Percentiles rank a stretch among this genome's conserved stretches.
phyloP scores from a whole-genome alignment of 1,139 yeast species.

The Diutina siamensis region DNA sequence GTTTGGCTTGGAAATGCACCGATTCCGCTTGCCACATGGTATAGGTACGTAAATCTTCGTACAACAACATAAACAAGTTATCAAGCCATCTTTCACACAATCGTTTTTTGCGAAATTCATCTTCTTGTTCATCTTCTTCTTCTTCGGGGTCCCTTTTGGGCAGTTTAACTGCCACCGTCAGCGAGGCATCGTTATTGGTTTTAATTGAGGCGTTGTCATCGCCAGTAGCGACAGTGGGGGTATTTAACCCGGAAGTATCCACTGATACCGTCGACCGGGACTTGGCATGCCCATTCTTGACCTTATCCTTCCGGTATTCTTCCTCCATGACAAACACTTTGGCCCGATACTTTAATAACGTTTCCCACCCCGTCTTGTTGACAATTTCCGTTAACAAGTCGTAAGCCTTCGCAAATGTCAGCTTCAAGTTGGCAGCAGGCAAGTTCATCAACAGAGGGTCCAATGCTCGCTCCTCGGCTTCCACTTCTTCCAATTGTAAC shows the following conservation, averaged over 20 bases:
- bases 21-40: constrained; percentile 87
- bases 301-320: constrained; percentile 51
- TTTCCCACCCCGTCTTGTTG: constrained; percentile 77
- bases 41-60: constrained; percentile 79
- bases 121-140: neutral
- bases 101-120: constrained; percentile 56
- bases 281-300: constrained; percentile 8
- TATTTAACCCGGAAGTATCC: constrained; percentile 7
- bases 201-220: constrained; percentile 7
- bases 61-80: constrained; percentile 71
- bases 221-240: constrained; percentile 9
- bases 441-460: constrained; percentile 61
- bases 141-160: constrained; percentile 17
- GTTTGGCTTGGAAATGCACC: constrained; percentile 53
- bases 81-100: constrained; percentile 95
- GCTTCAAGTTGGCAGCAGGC: constrained; percentile 66
- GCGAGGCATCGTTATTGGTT: constrained; percentile 14
- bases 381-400: constrained; percentile 68
- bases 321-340: constrained; percentile 92
- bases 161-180: constrained; percentile 28
- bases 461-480: constrained; percentile 40
- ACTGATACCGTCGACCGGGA: constrained; percentile 10
- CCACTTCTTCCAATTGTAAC: constrained; percentile 40
- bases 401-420: constrained; percentile 73
- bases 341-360: constrained; percentile 67